Evolutionary conservation across 2,329 filamentous ascomycete genomes (phyloP).

Genomic region (Fusarium sp.): DNA sequence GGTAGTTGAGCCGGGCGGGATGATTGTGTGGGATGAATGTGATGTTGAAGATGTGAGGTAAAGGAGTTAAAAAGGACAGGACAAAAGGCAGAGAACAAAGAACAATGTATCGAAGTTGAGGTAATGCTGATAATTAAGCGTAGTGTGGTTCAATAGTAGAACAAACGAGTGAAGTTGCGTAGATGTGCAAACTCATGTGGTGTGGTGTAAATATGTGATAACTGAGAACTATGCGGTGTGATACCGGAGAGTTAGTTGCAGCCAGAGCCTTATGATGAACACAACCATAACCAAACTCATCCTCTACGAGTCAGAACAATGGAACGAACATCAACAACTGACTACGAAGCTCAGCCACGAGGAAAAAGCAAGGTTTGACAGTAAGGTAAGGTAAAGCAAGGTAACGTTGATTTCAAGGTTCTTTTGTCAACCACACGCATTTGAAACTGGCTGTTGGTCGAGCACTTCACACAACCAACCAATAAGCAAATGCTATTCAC

Average conservation of each 20-base stretch:
- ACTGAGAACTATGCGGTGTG: no score
- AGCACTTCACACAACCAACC: slow-evolving; percentile 2
- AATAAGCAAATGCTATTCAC: not conserved
- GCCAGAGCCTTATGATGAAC: not conserved
- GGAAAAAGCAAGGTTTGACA: not conserved
- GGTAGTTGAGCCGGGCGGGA: slow-evolving; percentile 12
- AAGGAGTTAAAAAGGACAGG: no score
- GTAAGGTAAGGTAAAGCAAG: no score
- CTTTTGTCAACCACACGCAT: slow-evolving; percentile 11
- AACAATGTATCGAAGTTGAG: no score
- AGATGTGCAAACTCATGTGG: no score
- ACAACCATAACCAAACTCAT: not conserved
- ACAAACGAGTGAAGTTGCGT: no score
- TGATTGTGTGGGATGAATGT: not conserved
- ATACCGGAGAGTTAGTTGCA: no score
- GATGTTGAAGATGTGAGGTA: not conserved
- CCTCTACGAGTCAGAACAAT: not conserved
- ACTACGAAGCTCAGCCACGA: not conserved
- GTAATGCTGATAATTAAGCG: no score
- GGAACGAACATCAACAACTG: not conserved
- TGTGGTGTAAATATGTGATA: no score
- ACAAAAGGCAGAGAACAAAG: no score
- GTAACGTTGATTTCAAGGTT: slow-evolving; percentile 26
- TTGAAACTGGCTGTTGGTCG: slow-evolving; percentile 30
- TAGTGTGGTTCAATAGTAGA: no score